Evolutionary conservation across 176 grass and related monocot genomes (phyloP), one percentile per base, ranked within the genome.

Genomic region (Oryza meridionalis): DNA sequence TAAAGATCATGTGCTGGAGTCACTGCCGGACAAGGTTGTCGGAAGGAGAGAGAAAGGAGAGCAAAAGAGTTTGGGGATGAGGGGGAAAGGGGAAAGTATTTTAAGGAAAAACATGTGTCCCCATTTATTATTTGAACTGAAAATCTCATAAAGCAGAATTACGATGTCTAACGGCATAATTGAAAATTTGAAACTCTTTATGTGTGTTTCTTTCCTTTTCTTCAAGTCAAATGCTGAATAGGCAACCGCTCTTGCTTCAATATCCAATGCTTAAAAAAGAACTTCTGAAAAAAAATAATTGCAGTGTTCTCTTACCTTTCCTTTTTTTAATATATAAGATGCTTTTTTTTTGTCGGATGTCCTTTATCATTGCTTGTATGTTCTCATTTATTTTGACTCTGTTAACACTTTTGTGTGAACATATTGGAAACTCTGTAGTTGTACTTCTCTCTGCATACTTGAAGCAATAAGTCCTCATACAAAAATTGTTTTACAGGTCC

Each of bases 401-500:
- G n/a, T 3, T 35, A 12, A 37, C 37, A 11, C 62, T 40, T 35
- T 75, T 75, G 27, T 50, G 24, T 65, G 50, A 40, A 81, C 22
- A 85, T 51, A 26, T 5, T 63, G 4, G 14, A 40, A 74, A 62
- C 58, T 62, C 8, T 62, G 58, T 62, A 62, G 16, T 73, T 11
- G 27, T 73, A 78, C 6, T 77, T 86, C 35, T 58, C 29, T 81
- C 35, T 79, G 67, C 22, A 66, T 71, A 58, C 59, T 38, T 86
- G 16, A 68, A 78, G 79, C 26, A 63, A 69, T 38, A 67, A 73
- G 47, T 40, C 43, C 47, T 86, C 46, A 86, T 17, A 31, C 37
- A 62, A 42, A 90, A 49, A 58, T 76, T 83, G 45, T 14, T 84
- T 94, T 85, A 75, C 97, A 96, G 97, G 97, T 99, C 72, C 96